Percentiles rank a stretch among this genome's conserved stretches.
These are phyloP conservation scores for Seminavis robusta DNA, from an alignment of 108 stramenopile species.

Conservation along the genomic window DNA sequence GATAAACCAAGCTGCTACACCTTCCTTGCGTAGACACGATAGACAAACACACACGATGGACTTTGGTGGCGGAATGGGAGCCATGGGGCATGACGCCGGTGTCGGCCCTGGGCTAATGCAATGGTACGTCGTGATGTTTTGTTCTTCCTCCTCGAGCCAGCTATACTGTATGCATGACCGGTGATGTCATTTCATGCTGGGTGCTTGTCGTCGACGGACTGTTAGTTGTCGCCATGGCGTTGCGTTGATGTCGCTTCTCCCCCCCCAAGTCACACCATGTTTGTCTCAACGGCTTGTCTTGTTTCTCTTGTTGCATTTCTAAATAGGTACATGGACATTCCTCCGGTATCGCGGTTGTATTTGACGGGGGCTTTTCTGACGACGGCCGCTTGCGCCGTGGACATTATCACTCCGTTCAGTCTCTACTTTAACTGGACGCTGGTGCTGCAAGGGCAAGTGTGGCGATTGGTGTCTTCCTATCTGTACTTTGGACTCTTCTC, in stretches of 20 bases:
- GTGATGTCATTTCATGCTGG: too few relatives aligned
- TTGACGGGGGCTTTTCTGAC: slow-evolving; percentile 94
- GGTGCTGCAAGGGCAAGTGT: slow-evolving; percentile 92
- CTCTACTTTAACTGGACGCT: slow-evolving; percentile 93
- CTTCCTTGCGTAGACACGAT: too few relatives aligned
- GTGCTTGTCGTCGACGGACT: too few relatives aligned
- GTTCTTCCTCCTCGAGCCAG: not conserved
- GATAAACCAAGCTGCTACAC: too few relatives aligned
- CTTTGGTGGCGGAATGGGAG: slow-evolving; percentile 3
- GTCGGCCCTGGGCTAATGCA: not conserved
- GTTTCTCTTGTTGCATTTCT: not conserved
- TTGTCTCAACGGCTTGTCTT: not conserved
- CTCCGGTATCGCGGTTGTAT: slow-evolving; percentile 88
- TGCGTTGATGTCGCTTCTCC: too few relatives aligned
- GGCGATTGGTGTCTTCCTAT: slow-evolving; percentile 93
- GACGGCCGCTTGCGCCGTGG: slow-evolving; percentile 91
- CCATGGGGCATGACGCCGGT: not conserved
- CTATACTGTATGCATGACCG: too few relatives aligned
- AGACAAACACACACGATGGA: too few relatives aligned
- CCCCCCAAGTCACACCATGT: too few relatives aligned
- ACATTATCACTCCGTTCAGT: slow-evolving; percentile 83
- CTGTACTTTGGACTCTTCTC: slow-evolving; percentile 97
- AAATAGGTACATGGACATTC: slow-evolving; percentile 96
- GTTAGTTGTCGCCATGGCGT: too few relatives aligned
- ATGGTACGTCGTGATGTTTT: not conserved